Conservation (phyloP, 805 yeast genomes). For the Vanderwaltozyma verrucispora region DNA sequence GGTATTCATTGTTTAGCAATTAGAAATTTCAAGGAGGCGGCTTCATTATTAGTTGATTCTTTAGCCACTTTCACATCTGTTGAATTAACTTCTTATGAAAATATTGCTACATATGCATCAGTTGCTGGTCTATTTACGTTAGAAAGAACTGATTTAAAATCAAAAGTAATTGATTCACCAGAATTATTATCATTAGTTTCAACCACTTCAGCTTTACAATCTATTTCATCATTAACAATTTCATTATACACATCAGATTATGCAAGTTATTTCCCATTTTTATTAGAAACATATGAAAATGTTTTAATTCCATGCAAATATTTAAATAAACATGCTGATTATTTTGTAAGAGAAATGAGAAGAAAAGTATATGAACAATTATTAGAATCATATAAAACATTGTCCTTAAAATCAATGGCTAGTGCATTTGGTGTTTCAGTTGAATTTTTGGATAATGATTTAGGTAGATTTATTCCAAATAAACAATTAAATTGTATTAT, state of each 20-base stretch:
- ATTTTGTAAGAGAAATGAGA: conserved; percentile 84
- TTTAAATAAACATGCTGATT: conserved; percentile 68
- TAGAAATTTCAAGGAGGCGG: conserved; percentile 78
- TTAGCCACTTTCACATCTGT: conserved; percentile 92
- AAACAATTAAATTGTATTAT: conserved; percentile 91
- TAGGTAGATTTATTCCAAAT: conserved; percentile 84
- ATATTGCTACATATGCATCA: conserved; percentile 79
- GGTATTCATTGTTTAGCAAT: conserved; percentile 80
- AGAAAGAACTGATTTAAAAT: conserved; percentile 74
- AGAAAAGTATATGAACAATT: conserved; percentile 91
- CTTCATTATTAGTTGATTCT: conserved; percentile 76
- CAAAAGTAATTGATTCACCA: conserved; percentile 83
- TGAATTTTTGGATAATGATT: conserved; percentile 77
- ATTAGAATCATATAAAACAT: conserved; percentile 85
- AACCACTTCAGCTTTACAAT: conserved; percentile 59
- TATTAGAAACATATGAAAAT: conserved; percentile 67
- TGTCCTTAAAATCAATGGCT: conserved; percentile 89
- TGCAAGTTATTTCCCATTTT: conserved; percentile 60
- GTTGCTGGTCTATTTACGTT: conserved; percentile 79
- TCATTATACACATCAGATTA: conserved; percentile 86
- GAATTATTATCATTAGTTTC: conserved; percentile 78
- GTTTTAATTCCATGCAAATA: conserved; percentile 58
- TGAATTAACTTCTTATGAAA: conserved; percentile 81
- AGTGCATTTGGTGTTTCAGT: conserved; percentile 82
- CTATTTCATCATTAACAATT: conserved; percentile 73